phyloP scores from a whole-genome alignment of 345 rosid genomes.

The Rhizophora apiculata region DNA sequence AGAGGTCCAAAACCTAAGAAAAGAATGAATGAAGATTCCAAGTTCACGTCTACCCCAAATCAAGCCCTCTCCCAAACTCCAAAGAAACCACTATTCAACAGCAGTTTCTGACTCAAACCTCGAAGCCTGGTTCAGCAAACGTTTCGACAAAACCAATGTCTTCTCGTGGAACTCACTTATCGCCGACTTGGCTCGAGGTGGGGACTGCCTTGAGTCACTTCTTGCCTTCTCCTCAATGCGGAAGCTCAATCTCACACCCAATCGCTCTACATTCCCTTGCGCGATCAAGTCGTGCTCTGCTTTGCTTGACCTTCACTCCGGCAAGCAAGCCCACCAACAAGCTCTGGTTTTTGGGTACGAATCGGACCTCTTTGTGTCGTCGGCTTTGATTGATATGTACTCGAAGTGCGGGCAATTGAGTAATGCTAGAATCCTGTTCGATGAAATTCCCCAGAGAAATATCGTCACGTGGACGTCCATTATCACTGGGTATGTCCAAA shows the following conservation, averaged over 20 bases:
- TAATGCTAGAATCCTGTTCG: constrained; percentile 68
- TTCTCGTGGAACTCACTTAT: constrained; percentile 88
- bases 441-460: constrained; percentile 66
- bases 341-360: constrained; percentile 64
- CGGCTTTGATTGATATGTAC: constrained; percentile 73
- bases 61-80: constrained; percentile 22
- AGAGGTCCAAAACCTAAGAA: not conserved
- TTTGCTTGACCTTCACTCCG: constrained; percentile 63
- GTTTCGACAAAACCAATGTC: constrained; percentile 64
- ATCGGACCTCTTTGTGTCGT: constrained; percentile 70
- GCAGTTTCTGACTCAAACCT: constrained; percentile 38
- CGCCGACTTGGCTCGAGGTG: constrained; percentile 73
- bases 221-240: constrained; percentile 83
- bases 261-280: constrained; percentile 80
- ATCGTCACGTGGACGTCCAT: constrained; percentile 85
- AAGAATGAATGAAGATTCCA: constrained; percentile 40
- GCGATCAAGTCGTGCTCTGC: constrained; percentile 82
- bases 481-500: constrained; percentile 70
- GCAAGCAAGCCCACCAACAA: constrained; percentile 79
- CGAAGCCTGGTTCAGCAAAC: constrained; percentile 56
- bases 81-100: constrained; percentile 31
- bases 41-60: constrained; percentile 1
- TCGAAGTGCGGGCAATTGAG: constrained; percentile 53
- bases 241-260: constrained; percentile 59
- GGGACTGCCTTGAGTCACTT: constrained; percentile 71